These are phyloP conservation scores for Verruconis gallopava DNA, from an alignment of 2,329 filamentous ascomycete species.

Conservation along the genomic window DNA sequence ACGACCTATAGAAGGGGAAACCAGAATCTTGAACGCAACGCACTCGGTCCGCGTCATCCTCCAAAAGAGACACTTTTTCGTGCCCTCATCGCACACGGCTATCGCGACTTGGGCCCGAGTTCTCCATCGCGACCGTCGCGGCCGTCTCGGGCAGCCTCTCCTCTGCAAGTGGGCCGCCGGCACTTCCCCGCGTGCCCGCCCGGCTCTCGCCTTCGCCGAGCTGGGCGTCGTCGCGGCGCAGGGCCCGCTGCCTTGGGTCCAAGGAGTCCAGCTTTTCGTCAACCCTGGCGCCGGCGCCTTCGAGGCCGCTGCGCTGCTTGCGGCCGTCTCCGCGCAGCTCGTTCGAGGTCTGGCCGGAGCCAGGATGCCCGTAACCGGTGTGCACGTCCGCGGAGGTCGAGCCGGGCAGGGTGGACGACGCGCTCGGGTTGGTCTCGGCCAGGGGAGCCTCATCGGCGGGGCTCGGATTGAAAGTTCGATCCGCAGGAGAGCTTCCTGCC, in stretches of 20 bases:
- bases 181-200: neutral
- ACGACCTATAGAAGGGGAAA: too few species aligned
- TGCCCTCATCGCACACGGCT: too few species aligned
- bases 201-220: too few species aligned
- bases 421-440: constrained; percentile 29
- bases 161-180: neutral
- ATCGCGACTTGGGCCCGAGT: neutral
- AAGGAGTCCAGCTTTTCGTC: neutral
- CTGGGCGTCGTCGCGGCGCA: neutral
- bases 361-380: constrained; percentile 39
- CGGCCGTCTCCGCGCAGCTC: constrained; percentile 38
- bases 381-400: constrained; percentile 42
- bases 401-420: constrained; percentile 35
- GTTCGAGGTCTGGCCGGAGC: constrained; percentile 33
- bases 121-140: neutral
- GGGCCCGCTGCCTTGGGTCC: neutral
- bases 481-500: constrained; percentile 48
- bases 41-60: too few species aligned
- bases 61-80: too few species aligned
- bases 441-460: constrained; percentile 27
- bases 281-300: constrained; percentile 28
- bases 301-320: constrained; percentile 28
- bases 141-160: neutral
- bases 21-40: too few species aligned
- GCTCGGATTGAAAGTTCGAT: constrained; percentile 33